These are phyloP conservation scores for Pseudomicrostroma phylloplanum DNA, from an alignment of 1,284 basidiomycete genomes.

Conservation along the genomic window DNA sequence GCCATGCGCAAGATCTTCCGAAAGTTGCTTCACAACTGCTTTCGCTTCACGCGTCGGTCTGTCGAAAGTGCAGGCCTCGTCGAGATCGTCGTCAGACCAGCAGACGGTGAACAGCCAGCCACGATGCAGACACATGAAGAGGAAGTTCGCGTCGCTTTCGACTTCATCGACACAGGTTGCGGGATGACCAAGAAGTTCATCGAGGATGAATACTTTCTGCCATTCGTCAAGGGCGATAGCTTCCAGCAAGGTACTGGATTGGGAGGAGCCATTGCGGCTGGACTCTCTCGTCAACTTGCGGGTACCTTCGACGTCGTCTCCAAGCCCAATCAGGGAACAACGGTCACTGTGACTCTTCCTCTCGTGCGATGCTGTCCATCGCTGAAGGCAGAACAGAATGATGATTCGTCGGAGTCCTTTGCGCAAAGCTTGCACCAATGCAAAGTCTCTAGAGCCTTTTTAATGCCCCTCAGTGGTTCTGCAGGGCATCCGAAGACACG, in stretches of 20 bases:
- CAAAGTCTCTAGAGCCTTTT: background rate
- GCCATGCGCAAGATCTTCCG: constrained; percentile 26
- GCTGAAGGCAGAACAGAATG: too few relatives aligned
- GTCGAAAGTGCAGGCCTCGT: constrained; percentile 16
- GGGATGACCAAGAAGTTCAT: constrained; percentile 17
- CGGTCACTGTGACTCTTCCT: constrained; percentile 26
- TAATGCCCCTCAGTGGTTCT: background rate
- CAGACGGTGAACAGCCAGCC: background rate
- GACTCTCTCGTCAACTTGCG: constrained; percentile 24
- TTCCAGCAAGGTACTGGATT: constrained; percentile 36
- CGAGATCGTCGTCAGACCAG: constrained; percentile 19
- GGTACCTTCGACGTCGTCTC: constrained; percentile 28
- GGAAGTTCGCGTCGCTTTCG: constrained; percentile 10
- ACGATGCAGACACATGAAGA: background rate
- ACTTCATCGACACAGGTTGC: constrained; percentile 16
- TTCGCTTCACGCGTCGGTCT: constrained; percentile 22
- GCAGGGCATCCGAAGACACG: background rate
- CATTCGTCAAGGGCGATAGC: constrained; percentile 32
- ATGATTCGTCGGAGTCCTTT: too few relatives aligned
- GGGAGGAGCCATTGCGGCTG: constrained; percentile 34
- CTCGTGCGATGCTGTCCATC: background rate
- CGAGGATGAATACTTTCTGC: constrained; percentile 11
- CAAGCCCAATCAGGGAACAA: constrained; percentile 27
- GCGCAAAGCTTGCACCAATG: background rate
- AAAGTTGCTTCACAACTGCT: constrained; percentile 33